These are phyloP conservation scores for Aspergillus neotritici DNA, from an alignment of 2,329 filamentous ascomycete species.

Conservation along the genomic window DNA sequence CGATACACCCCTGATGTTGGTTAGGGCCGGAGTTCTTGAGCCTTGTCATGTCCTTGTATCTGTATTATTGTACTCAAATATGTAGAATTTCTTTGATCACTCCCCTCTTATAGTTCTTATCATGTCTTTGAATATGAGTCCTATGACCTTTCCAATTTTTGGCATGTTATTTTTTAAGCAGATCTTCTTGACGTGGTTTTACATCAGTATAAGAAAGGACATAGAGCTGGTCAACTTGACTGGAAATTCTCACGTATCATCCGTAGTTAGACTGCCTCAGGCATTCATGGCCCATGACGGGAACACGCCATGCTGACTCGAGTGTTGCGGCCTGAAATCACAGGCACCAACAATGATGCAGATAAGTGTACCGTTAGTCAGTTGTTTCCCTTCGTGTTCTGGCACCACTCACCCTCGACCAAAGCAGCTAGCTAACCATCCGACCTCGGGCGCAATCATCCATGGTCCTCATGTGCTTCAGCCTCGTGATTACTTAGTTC, in stretches of 20 bases:
- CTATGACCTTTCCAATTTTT: conserved; percentile 5
- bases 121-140: conserved; percentile 16
- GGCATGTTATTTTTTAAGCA: too few relatives aligned
- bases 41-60: conserved; percentile 27
- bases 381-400: conserved; percentile 5
- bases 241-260: too few relatives aligned
- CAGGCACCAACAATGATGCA: background rate
- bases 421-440: conserved; percentile 8
- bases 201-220: too few relatives aligned
- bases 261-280: too few relatives aligned
- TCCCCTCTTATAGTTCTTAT: conserved; percentile 18
- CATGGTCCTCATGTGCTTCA: background rate
- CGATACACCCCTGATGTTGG: conserved; percentile 12
- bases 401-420: conserved; percentile 1
- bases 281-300: too few relatives aligned
- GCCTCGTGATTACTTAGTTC: conserved; percentile 9
- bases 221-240: too few relatives aligned
- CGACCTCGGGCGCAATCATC: conserved; percentile 9
- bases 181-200: too few relatives aligned
- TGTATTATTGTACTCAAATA: conserved; percentile 27
- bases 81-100: conserved; percentile 27
- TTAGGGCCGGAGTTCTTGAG: conserved; percentile 31
- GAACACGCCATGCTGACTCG: too few relatives aligned
- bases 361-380: background rate
- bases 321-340: too few relatives aligned